These are phyloP conservation scores for Globisporangium nunn DNA, from an alignment of 352 stramenopile genomes.

Conservation along the genomic window DNA sequence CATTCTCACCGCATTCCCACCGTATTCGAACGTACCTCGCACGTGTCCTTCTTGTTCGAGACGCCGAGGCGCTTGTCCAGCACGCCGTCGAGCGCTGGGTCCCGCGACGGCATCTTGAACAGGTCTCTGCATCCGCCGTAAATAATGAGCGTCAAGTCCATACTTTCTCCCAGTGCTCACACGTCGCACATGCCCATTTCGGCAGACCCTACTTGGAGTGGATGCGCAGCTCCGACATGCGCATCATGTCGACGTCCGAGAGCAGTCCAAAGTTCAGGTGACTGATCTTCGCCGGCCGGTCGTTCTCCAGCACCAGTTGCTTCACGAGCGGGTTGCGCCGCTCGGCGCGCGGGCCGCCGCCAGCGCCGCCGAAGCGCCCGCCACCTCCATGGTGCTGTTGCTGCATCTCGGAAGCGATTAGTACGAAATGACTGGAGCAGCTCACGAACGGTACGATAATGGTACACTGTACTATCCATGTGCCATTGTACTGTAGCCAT, in stretches of 20 bases:
- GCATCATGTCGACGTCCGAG: slow-evolving; percentile 94
- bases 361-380: slow-evolving; percentile 17
- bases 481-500: not conserved
- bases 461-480: too few species aligned
- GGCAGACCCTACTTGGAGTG: slow-evolving; percentile 50
- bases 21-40: slow-evolving; percentile 71
- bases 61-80: slow-evolving; percentile 97
- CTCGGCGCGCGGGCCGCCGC: slow-evolving; percentile 29
- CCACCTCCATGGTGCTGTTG: slow-evolving; percentile 1
- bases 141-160: not conserved
- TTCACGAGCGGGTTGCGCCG: slow-evolving; percentile 84
- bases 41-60: slow-evolving; percentile 95
- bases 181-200: not conserved
- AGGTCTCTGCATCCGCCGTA: slow-evolving; percentile 77
- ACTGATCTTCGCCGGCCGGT: slow-evolving; percentile 91
- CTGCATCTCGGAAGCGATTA: slow-evolving; percentile 20
- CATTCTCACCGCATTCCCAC: not conserved
- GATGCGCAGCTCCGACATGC: slow-evolving; percentile 93
- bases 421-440: not conserved
- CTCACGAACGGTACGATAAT: too few species aligned
- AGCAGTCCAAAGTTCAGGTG: slow-evolving; percentile 98
- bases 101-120: slow-evolving; percentile 94
- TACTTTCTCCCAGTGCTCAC: not conserved
- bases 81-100: slow-evolving; percentile 90
- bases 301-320: slow-evolving; percentile 86